These are phyloP conservation scores for Diaporthe helianthi DNA, from an alignment of 2,329 filamentous ascomycete genomes.

Conservation along the genomic window DNA sequence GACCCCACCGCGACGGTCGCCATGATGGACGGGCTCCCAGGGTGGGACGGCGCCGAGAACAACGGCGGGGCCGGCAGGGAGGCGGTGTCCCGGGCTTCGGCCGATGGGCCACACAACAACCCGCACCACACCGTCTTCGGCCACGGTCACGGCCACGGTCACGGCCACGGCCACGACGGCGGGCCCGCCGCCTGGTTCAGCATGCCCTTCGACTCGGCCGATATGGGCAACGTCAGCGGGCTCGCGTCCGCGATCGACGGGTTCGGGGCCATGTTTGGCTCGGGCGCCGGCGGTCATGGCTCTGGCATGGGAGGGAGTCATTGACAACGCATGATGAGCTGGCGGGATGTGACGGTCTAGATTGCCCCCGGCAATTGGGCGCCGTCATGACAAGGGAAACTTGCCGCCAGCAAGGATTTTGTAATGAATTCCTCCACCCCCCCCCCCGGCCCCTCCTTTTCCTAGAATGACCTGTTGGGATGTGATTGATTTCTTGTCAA, in stretches of 20 bases:
- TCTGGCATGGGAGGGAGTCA: conserved; percentile 42
- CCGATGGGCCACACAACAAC: conserved; percentile 26
- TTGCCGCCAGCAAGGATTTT: background rate
- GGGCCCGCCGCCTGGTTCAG: conserved; percentile 77
- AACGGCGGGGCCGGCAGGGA: conserved; percentile 40
- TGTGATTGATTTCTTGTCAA: background rate
- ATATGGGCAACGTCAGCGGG: conserved; percentile 56
- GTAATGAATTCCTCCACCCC: background rate
- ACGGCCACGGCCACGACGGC: conserved; percentile 50
- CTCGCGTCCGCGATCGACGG: conserved; percentile 53
- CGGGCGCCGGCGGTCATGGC: conserved; percentile 43
- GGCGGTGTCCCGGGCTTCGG: conserved; percentile 36
- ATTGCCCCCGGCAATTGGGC: background rate
- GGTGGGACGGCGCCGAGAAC: conserved; percentile 50
- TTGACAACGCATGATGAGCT: conserved; percentile 17
- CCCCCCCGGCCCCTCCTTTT: background rate
- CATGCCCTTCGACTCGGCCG: conserved; percentile 86
- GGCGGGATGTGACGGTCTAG: background rate
- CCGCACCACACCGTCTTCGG: conserved; percentile 42
- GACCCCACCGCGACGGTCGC: conserved; percentile 49
- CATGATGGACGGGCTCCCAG: conserved; percentile 49
- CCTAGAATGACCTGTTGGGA: conserved; percentile 1
- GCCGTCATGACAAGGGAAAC: background rate
- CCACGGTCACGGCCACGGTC: no score
- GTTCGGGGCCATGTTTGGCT: conserved; percentile 58